These are phyloP conservation scores for Ophiostoma populinum DNA, from an alignment of 2,329 filamentous ascomycete genomes.

Conservation along the genomic window DNA sequence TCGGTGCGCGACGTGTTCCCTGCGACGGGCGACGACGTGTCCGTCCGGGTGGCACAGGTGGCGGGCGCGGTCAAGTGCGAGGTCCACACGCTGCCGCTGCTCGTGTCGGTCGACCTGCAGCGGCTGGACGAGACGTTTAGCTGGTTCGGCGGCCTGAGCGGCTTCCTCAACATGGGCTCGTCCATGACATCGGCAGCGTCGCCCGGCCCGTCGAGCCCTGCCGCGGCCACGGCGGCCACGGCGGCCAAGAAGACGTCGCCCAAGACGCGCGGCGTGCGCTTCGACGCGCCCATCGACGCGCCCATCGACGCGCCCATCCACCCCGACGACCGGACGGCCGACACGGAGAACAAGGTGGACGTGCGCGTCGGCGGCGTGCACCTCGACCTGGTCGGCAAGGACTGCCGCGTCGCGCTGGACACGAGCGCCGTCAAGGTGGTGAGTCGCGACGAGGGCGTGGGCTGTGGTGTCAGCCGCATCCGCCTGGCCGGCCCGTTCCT, in stretches of 20 bases:
- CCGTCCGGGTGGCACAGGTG: constrained; percentile 31
- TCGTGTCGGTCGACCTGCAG: constrained; percentile 60
- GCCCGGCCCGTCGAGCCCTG: constrained; percentile 6
- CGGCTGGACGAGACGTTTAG: constrained; percentile 71
- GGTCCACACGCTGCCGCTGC: constrained; percentile 59
- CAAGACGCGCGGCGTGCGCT: constrained; percentile 39
- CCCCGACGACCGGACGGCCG: constrained; percentile 27
- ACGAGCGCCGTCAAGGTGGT: constrained; percentile 72
- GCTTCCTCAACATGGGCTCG: constrained; percentile 72
- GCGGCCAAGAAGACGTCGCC: constrained; percentile 11
- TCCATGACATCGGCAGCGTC: constrained; percentile 65
- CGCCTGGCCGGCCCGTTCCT: constrained; percentile 54
- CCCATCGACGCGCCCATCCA: constrained; percentile 32
- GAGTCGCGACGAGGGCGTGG: constrained; percentile 54
- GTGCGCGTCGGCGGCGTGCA: constrained; percentile 58
- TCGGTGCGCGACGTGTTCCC: constrained; percentile 43
- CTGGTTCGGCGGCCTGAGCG: constrained; percentile 82
- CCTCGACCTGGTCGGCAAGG: constrained; percentile 60
- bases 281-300: constrained; percentile 32
- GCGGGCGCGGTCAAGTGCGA: constrained; percentile 34
- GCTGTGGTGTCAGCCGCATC: constrained; percentile 59
- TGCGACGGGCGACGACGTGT: constrained; percentile 38
- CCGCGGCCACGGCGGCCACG: constrained; percentile 18
- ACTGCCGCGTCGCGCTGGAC: constrained; percentile 56
- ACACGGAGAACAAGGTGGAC: constrained; percentile 50